Evolutionary conservation across 176 grass and related monocot species (phyloP).

Genomic region (Triticum timopheevii): DNA sequence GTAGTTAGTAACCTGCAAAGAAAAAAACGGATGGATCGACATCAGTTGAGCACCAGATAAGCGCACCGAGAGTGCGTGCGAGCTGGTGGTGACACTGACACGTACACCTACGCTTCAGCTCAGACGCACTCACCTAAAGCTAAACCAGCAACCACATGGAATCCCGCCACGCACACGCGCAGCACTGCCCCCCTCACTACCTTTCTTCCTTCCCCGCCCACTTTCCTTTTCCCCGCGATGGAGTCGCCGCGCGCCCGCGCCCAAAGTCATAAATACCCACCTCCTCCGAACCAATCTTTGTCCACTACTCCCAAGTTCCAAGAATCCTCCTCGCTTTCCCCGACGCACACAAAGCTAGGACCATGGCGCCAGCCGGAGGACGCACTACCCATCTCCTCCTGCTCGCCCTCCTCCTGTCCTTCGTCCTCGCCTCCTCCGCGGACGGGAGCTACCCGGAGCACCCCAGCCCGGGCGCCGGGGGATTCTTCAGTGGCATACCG

Average conservation of each 20-base stretch:
- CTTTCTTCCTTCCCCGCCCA: background rate
- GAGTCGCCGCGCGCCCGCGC: background rate
- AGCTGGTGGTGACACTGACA: background rate
- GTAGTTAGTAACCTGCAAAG: background rate
- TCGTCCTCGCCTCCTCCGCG: background rate
- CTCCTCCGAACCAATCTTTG: background rate
- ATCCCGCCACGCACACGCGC: constrained; percentile 19
- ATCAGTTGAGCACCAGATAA: background rate
- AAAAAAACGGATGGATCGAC: background rate
- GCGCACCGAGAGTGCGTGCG: background rate
- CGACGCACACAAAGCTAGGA: background rate
- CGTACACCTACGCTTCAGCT: background rate
- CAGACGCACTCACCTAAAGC: background rate
- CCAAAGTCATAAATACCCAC: background rate
- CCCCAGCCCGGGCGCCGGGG: background rate
- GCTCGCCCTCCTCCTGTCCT: background rate
- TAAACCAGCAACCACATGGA: background rate
- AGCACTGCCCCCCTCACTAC: background rate
- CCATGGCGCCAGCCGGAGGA: constrained; percentile 6
- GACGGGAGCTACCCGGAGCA: background rate
- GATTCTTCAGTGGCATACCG: constrained; percentile 15
- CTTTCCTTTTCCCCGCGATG: background rate
- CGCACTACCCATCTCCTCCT: background rate
- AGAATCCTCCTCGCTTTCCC: background rate
- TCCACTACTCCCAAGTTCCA: background rate